Evolutionary conservation across 192 early-diverging fungal species (phyloP), one percentile per base, ranked within the genome.

Genomic region (Pecoramyces ruminantium): DNA sequence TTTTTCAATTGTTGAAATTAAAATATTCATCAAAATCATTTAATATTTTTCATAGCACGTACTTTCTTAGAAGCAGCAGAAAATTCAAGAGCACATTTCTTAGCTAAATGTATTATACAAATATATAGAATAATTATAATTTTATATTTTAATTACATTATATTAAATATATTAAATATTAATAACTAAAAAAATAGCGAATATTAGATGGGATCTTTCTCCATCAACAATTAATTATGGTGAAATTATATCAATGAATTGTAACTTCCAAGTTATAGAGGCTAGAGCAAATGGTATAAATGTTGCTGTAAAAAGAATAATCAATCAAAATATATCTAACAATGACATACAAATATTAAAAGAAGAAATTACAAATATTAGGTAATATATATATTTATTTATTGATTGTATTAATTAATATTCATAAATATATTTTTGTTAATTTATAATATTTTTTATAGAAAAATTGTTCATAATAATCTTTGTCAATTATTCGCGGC

Each of bases 381-480:
- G 80, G 80, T 80, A 77, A 77, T 18, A 79, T 21, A 21, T 21
- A 51, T 21, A 14, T n/a, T n/a, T n/a, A n/a, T n/a, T n/a, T n/a
- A n/a, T n/a, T n/a, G n/a, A n/a, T n/a, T n/a, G n/a, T n/a, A n/a
- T n/a, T n/a, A n/a, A n/a, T n/a, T n/a, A n/a, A n/a, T n/a, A n/a
- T n/a, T n/a, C n/a, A n/a, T n/a, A n/a, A n/a, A n/a, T n/a, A n/a
- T n/a, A n/a, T n/a, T n/a, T n/a, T n/a, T n/a, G n/a, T n/a, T n/a
- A n/a, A n/a, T n/a, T n/a, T n/a, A n/a, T n/a, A n/a, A n/a, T n/a
- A n/a, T n/a, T n/a, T n/a, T n/a, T n/a, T n/a, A n/a, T n/a, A 85
- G 85, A n/a, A 88, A 87, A 82, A 81, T 86, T 25, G 79, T 82
- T 27, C 83, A 87, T 82, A 38, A 83, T 25, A 83, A 82, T 42